These are phyloP conservation scores for Pestalotiopsis fici DNA, from an alignment of 2,329 filamentous ascomycete genomes.

Conservation along the genomic window DNA sequence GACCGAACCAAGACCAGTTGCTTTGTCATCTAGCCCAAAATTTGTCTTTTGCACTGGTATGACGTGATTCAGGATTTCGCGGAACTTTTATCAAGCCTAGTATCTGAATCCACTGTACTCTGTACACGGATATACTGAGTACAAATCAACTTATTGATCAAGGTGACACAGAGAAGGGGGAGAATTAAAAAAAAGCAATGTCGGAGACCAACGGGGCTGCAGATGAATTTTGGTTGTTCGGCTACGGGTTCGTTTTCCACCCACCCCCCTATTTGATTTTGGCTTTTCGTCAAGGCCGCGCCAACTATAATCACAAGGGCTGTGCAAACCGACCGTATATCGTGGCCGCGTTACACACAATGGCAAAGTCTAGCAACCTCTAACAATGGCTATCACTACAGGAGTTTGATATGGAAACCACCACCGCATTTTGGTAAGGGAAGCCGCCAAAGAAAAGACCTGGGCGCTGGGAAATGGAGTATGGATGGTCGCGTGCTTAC, in stretches of 20 bases:
- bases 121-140: too few species aligned
- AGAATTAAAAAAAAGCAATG: not conserved
- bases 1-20: not conserved
- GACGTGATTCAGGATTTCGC: too few species aligned
- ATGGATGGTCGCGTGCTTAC: not conserved
- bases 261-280: not conserved
- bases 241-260: conserved; percentile 75
- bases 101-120: too few species aligned
- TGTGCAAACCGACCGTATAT: not conserved
- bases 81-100: too few species aligned
- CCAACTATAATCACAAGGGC: not conserved
- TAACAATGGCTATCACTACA: conserved; percentile 31
- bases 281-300: not conserved
- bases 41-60: not conserved
- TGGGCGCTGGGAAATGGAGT: too few species aligned
- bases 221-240: conserved; percentile 91
- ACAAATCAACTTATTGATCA: too few species aligned
- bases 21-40: not conserved
- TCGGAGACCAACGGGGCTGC: conserved; percentile 28
- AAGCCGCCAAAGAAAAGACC: not conserved
- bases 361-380: not conserved
- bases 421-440: conserved; percentile 86
- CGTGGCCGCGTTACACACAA: not conserved
- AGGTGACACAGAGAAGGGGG: too few species aligned
- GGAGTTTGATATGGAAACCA: conserved; percentile 97